Evolutionary conservation across 768 basidiomycete genomes (phyloP).

Genomic region (Amylocystis lapponica): DNA sequence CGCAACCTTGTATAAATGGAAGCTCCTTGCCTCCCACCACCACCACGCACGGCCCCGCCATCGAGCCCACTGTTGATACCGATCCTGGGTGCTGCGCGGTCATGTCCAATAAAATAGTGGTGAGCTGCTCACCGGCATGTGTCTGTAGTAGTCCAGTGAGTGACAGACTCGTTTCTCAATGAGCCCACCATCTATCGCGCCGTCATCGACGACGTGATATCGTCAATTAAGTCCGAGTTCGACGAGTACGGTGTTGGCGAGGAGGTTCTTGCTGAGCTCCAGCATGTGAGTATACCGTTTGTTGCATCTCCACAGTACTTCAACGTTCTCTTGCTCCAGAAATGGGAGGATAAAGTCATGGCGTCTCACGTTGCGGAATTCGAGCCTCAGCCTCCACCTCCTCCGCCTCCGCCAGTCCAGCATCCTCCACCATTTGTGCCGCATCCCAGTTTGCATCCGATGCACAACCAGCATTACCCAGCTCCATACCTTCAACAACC

Average conservation of each 20-base stretch:
- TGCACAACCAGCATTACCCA: conserved; percentile 43
- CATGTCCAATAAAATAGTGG: conserved; percentile 99
- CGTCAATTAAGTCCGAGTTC: conserved; percentile 84
- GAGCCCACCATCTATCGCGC: conserved; percentile 89
- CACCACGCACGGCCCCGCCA: conserved; percentile 30
- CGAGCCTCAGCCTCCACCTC: conserved; percentile 44
- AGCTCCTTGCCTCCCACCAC: conserved; percentile 22
- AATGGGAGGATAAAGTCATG: conserved; percentile 95
- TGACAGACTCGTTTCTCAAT: conserved; percentile 29
- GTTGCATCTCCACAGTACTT: conserved; percentile 10
- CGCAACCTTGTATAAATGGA: conserved; percentile 27
- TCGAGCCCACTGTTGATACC: conserved; percentile 25
- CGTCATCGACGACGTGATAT: conserved; percentile 96
- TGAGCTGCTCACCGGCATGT: conserved; percentile 73
- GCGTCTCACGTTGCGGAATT: conserved; percentile 96
- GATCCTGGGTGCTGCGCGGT: conserved; percentile 22
- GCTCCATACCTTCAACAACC: conserved; percentile 15
- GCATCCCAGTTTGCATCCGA: conserved; percentile 32
- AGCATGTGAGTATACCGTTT: conserved; percentile 59
- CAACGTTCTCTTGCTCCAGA: conserved; percentile 42
- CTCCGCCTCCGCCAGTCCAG: conserved; percentile 37
- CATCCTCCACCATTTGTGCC: conserved; percentile 32
- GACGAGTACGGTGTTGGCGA: conserved; percentile 93
- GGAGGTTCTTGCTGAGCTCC: conserved; percentile 82
- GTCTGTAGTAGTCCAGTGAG: conserved; percentile 42